Base-by-base conservation (phyloP, 768 basidiomycete genomes). In the Mycena vulgaris region DNA sequence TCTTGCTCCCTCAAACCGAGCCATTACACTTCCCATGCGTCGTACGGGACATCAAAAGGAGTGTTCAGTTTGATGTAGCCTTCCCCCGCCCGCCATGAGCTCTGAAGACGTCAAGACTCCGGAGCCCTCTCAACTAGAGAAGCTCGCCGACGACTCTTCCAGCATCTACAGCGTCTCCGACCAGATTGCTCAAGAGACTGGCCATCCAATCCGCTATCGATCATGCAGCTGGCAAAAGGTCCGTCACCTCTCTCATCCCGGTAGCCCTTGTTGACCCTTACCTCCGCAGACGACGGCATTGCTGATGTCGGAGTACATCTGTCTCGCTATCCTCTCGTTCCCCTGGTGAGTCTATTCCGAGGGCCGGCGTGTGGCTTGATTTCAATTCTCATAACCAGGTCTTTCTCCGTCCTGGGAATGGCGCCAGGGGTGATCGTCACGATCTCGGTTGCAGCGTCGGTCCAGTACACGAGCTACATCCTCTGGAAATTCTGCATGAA, bases 401-500 rank as follows among this genome's bases (percentile, higher is more conserved):
- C 65, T 5, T 66, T 66, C 73, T 85, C 85, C 5, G 80, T 86
- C 27, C 81, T 85, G 27, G 85, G 84, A 3, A 68, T 86, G 66
- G 83, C 83, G 2, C 84, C 85, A 17, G 84, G 83, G 0, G 75
- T 85, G 40, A 76, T 86, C 33, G 81, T 85, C 9, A 85, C 84
- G 0, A 69, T 85, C 23, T 78, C 80, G 6, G 82, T 84, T 35
- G 84, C 84, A 13, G 77, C 77, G 11, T 79, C 75, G 33, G 80
- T 81, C 39, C 78, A 82, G 25, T 86, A 88, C 75, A 88, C 87
- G 0, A 84, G 39, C 3, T 52, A 60, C 61, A 76, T 86, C 42
- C 81, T 87, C 30, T 87, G 87, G 85, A 78, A 82, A 37, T 89
- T 82, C 73, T 85, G 84, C 71, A 81, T 89, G 62, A 80, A 81